A percentile compares a stretch with the other conserved stretches of the same genome.
phyloP scores from a whole-genome alignment of 352 stramenopile species.

The Pythium grandisporangium region DNA sequence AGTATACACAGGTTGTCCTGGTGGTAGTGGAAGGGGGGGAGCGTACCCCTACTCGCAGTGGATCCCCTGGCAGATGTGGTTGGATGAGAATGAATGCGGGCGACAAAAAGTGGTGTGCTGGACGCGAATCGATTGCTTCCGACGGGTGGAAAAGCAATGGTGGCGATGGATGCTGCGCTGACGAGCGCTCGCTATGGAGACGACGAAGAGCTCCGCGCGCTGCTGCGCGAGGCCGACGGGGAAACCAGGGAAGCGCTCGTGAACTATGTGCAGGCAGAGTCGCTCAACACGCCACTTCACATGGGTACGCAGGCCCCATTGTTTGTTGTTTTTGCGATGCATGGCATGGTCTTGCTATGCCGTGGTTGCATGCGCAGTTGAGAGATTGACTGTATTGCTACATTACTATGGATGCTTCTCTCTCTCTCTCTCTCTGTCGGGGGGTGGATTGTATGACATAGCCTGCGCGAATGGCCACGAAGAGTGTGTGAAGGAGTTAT shows the following conservation, averaged over 20 bases:
- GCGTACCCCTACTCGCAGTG: slow-evolving; percentile 12
- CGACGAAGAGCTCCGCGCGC: slow-evolving; percentile 36
- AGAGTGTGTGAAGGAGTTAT: slow-evolving; percentile 50
- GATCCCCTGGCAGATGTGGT: slow-evolving; percentile 11
- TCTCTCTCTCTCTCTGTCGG: no score
- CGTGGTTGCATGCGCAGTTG: no score
- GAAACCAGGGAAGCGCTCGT: slow-evolving; percentile 22
- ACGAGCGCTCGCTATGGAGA: slow-evolving; percentile 69
- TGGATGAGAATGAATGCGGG: no score
- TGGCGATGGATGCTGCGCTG: slow-evolving; percentile 43
- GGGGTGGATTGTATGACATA: no score
- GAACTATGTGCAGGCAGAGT: slow-evolving; percentile 70
- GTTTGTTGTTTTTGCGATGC: no score
- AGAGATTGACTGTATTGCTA: no score
- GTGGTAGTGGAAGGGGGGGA: no score
- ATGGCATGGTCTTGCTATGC: no score
- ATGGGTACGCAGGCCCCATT: slow-evolving; percentile 38
- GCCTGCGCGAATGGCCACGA: slow-evolving; percentile 73
- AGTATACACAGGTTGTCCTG: no score
- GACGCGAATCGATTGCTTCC: no score
- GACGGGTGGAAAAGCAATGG: slow-evolving; percentile 1
- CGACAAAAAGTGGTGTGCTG: no score
- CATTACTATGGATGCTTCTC: no score
- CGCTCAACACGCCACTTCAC: slow-evolving; percentile 75
- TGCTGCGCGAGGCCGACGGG: slow-evolving; percentile 18